Percentiles rank a stretch among this genome's conserved stretches.
These are phyloP conservation scores for Tuber calosporum DNA, from an alignment of 495 filamentous ascomycete species.

Conservation along the genomic window DNA sequence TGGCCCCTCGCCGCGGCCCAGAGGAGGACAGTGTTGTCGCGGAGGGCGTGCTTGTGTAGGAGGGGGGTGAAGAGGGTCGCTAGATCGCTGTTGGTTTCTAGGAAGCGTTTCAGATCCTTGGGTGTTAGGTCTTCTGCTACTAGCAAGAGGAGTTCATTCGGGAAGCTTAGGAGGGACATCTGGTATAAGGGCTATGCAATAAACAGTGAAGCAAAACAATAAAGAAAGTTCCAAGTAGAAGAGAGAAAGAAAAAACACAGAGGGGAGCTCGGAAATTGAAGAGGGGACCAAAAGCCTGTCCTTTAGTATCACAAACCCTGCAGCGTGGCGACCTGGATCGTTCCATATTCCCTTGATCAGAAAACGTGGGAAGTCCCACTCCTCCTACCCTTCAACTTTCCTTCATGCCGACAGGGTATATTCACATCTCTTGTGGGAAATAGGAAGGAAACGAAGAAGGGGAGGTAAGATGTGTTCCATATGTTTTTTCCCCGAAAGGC, in stretches of 20 bases:
- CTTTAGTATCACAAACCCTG: not conserved
- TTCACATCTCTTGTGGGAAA: not conserved
- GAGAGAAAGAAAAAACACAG: no score
- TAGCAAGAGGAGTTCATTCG: slow-evolving; percentile 26
- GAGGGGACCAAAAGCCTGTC: not conserved
- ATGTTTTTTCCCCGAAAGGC: not conserved
- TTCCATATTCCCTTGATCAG: not conserved
- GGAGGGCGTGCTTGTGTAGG: slow-evolving; percentile 14
- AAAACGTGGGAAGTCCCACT: not conserved
- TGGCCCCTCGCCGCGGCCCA: not conserved
- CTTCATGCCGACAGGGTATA: not conserved
- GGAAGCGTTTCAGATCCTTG: slow-evolving; percentile 14
- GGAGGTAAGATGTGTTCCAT: not conserved
- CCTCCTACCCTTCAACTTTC: not conserved
- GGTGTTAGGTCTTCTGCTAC: slow-evolving; percentile 9
- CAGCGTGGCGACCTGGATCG: not conserved
- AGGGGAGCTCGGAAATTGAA: not conserved
- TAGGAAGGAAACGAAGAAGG: not conserved
- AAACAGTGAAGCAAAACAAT: not conserved
- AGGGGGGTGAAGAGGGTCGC: slow-evolving; percentile 19
- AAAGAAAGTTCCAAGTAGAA: not conserved
- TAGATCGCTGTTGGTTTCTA: slow-evolving; percentile 18
- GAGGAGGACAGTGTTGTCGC: not conserved
- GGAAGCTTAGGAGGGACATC: slow-evolving; percentile 19
- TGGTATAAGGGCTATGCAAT: not conserved